Evolutionary conservation across 2,329 filamentous ascomycete genomes (phyloP).

Genomic region (Biscogniauxia mediterranea): DNA sequence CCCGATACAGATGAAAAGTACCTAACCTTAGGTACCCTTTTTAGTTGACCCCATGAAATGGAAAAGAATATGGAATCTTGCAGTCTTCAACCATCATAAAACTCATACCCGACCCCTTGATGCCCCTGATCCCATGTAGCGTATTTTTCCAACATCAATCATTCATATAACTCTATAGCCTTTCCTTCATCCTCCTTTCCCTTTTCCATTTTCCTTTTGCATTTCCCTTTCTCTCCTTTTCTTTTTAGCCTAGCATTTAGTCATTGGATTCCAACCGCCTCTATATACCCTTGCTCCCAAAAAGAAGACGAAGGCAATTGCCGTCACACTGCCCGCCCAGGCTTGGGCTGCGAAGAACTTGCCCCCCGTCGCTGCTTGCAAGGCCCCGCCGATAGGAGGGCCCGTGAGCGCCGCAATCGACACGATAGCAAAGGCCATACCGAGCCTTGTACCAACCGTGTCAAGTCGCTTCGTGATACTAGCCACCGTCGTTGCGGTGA

Average conservation of each 20-base stretch:
- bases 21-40: too few species aligned
- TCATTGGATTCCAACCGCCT: slow-evolving; percentile 21
- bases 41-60: too few species aligned
- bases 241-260: slow-evolving; percentile 1
- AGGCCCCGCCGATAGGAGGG: slow-evolving; percentile 39
- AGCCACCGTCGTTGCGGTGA: slow-evolving; percentile 39
- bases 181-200: too few species aligned
- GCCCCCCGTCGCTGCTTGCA: slow-evolving; percentile 28
- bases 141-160: too few species aligned
- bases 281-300: slow-evolving; percentile 20
- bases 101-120: too few species aligned
- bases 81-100: too few species aligned
- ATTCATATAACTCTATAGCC: too few species aligned
- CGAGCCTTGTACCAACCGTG: slow-evolving; percentile 39
- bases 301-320: slow-evolving; percentile 27
- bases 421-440: slow-evolving; percentile 41
- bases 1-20: too few species aligned
- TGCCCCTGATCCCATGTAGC: too few species aligned
- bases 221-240: neutral
- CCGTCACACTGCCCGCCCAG: slow-evolving; percentile 35
- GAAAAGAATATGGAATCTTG: too few species aligned
- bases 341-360: slow-evolving; percentile 30
- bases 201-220: too few species aligned
- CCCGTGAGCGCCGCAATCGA: slow-evolving; percentile 40
- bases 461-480: slow-evolving; percentile 40